A percentile compares a stretch with the other conserved stretches of the same genome.
Evolutionary conservation across 768 basidiomycete species (phyloP).

Genomic region (Pleurotus tuoliensis): DNA sequence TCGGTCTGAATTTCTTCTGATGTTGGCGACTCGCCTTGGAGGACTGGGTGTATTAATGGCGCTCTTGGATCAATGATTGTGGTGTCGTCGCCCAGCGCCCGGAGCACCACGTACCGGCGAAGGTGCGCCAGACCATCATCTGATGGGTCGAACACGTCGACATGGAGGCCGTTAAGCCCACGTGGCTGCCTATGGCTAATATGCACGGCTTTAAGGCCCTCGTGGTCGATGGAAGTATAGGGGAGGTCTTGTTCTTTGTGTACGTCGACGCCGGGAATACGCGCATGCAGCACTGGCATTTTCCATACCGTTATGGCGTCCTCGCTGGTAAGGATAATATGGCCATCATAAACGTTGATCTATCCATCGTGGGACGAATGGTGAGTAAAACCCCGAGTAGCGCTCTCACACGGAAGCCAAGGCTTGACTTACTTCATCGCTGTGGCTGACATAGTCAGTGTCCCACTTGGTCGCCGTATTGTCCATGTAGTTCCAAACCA

Average conservation of each 20-base stretch:
- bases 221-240: background rate
- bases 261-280: conserved; percentile 4
- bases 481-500: conserved; percentile 8
- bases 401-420: conserved; percentile 3
- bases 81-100: background rate
- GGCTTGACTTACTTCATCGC: conserved; percentile 6
- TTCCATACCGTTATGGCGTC: conserved; percentile 2
- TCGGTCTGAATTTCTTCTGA: background rate
- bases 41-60: background rate
- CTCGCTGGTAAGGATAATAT: conserved; percentile 1
- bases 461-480: conserved; percentile 7
- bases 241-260: background rate
- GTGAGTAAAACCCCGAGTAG: background rate
- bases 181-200: background rate
- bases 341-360: background rate
- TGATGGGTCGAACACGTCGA: background rate
- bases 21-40: conserved; percentile 3
- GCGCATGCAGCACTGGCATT: background rate
- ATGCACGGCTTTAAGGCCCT: background rate
- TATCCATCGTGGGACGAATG: background rate
- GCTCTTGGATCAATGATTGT: background rate
- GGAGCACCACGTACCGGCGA: background rate
- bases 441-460: background rate
- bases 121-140: background rate
- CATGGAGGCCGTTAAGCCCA: background rate